Conservation (phyloP, 805 yeast species). For the Alloascoidea hylecoeti region DNA sequence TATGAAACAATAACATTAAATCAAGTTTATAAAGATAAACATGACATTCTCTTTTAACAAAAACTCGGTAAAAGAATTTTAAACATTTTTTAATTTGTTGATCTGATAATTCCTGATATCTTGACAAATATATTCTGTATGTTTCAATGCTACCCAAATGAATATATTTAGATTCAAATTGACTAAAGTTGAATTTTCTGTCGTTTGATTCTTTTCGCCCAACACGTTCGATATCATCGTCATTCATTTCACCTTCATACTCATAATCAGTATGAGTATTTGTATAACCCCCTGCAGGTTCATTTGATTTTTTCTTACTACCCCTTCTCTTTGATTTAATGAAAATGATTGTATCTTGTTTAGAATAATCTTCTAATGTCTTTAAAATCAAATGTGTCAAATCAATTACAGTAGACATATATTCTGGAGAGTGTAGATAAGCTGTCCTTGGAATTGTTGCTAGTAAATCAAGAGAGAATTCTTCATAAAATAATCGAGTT, state of each 20-base stretch:
- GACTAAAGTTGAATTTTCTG: conserved; percentile 29
- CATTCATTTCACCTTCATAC: conserved; percentile 18
- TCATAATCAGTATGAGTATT: conserved; percentile 17
- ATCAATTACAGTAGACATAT: conserved; percentile 45
- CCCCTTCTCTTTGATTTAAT: conserved; percentile 32
- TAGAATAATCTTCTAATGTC: conserved; percentile 51
- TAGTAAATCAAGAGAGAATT: conserved; percentile 39
- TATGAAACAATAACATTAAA: conserved; percentile 44
- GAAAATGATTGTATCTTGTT: conserved; percentile 34
- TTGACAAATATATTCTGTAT: conserved; percentile 44
- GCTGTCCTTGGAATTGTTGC: conserved; percentile 50
- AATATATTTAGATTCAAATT: conserved; percentile 29
- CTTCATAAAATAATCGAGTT: conserved; percentile 58
- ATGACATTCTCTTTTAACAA: conserved; percentile 47
- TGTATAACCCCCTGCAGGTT: conserved; percentile 15
- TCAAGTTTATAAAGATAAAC: conserved; percentile 55
- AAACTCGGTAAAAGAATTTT: conserved; percentile 56
- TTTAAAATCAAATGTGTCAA: conserved; percentile 51
- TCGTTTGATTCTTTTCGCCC: conserved; percentile 21
- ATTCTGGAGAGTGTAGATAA: conserved; percentile 45
- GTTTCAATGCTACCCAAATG: conserved; percentile 50
- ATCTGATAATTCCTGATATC: conserved; percentile 48
- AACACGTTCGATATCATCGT: conserved; percentile 16
- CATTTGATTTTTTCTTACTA: conserved; percentile 15
- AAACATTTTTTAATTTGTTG: conserved; percentile 48